Percentiles rank a stretch among this genome's conserved stretches.
Evolutionary conservation across 768 basidiomycete genomes (phyloP).

Genomic region (Boletus sp.): DNA sequence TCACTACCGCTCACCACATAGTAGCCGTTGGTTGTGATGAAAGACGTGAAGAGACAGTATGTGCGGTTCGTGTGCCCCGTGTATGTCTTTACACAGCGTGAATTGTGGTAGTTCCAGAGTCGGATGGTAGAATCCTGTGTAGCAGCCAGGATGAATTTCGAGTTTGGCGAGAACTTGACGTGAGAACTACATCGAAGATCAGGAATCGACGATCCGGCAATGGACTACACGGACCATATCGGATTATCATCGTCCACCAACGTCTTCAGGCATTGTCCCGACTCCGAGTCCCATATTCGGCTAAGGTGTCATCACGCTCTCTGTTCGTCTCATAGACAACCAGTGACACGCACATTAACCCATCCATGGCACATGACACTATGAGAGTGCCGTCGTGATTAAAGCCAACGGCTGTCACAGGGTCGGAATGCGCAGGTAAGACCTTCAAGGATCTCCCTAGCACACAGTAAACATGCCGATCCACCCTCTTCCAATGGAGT

Average conservation of each 20-base stretch:
- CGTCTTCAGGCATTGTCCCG: conserved; percentile 97
- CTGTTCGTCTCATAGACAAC: neutral
- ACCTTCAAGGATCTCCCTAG: conserved; percentile 82
- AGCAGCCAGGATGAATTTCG: conserved; percentile 81
- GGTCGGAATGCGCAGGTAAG: conserved; percentile 95
- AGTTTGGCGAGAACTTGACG: conserved; percentile 91
- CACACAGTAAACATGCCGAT: neutral
- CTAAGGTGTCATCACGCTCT: conserved; percentile 40
- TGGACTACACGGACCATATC: conserved; percentile 57
- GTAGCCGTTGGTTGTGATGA: conserved; percentile 54
- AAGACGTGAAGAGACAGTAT: conserved; percentile 73
- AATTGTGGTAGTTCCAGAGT: conserved; percentile 91
- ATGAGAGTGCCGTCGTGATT: conserved; percentile 94
- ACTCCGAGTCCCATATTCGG: conserved; percentile 96
- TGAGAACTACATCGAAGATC: conserved; percentile 56
- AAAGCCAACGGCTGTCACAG: conserved; percentile 92
- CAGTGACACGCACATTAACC: conserved; percentile 71
- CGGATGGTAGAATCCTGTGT: conserved; percentile 95
- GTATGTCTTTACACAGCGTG: conserved; percentile 91
- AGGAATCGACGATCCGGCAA: conserved; percentile 3
- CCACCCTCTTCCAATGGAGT: neutral
- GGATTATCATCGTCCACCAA: conserved; percentile 96
- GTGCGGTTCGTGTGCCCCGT: conserved; percentile 84
- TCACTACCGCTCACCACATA: conserved; percentile 89
- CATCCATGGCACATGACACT: conserved; percentile 95